A percentile compares a stretch with the other conserved stretches of the same genome.
Evolutionary conservation across 495 filamentous ascomycete genomes (phyloP).

Genomic region (Aspergillus heteromorphus): DNA sequence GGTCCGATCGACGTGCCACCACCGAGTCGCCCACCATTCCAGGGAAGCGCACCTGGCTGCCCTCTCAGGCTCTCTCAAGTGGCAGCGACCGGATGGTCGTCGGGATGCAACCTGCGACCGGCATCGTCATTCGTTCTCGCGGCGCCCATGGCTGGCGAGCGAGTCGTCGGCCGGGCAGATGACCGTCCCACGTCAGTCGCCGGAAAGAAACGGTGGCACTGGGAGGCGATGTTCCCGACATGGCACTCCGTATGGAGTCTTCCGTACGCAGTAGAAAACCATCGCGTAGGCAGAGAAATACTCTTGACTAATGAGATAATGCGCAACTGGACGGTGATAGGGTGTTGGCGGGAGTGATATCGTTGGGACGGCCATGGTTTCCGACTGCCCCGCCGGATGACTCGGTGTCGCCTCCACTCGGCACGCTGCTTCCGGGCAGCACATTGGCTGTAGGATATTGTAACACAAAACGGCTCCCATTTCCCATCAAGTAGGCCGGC

Average conservation of each 20-base stretch:
- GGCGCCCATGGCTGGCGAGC: not conserved
- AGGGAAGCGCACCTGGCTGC: slow-evolving; percentile 4
- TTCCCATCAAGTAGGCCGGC: slow-evolving; percentile 25
- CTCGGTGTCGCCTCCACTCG: slow-evolving; percentile 12
- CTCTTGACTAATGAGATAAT: not conserved
- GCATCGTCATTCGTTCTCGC: slow-evolving; percentile 3
- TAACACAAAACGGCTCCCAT: not conserved
- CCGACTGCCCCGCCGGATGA: slow-evolving; percentile 8
- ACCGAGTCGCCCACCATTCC: slow-evolving; percentile 10
- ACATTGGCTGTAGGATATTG: not conserved
- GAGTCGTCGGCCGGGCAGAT: not conserved
- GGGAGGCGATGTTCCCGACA: not conserved
- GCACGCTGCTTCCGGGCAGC: slow-evolving; percentile 15
- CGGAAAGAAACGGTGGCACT: slow-evolving; percentile 1
- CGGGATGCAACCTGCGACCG: slow-evolving; percentile 1
- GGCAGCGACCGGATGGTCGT: slow-evolving; percentile 1
- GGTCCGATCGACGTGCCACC: slow-evolving; percentile 19
- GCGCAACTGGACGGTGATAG: not conserved
- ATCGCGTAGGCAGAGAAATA: not conserved
- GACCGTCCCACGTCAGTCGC: slow-evolving; percentile 4
- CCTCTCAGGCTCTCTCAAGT: slow-evolving; percentile 1
- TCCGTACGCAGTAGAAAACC: too few relatives aligned
- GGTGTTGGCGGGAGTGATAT: not conserved
- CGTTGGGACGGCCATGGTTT: not conserved
- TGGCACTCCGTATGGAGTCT: too few relatives aligned